Evolutionary conservation across 345 rosid genomes (phyloP).

Genomic region (Aurinia saxatilis): DNA sequence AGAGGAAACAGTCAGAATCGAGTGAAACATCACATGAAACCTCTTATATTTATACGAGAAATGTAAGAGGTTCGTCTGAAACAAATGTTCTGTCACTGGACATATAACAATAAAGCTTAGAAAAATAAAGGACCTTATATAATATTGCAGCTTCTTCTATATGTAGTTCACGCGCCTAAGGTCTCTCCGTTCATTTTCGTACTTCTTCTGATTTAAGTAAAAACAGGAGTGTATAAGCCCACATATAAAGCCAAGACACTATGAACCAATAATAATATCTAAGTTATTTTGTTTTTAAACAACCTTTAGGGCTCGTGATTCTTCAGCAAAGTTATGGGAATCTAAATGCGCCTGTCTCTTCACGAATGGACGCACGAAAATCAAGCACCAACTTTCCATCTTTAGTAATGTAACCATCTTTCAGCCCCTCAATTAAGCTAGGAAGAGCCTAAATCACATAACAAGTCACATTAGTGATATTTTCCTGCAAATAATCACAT

Average conservation of each 20-base stretch:
- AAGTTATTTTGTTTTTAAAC: conserved; percentile 1
- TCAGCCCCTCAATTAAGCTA: conserved; percentile 45
- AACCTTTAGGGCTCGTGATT: conserved; percentile 70
- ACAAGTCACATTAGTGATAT: conserved; percentile 10
- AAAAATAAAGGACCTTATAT: conserved; percentile 64
- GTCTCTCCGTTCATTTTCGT: conserved; percentile 83
- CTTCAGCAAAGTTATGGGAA: conserved; percentile 67
- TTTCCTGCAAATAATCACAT: background rate
- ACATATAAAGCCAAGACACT: background rate
- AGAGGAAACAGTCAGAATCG: conserved; percentile 2
- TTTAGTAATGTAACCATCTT: conserved; percentile 42
- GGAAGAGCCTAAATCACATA: conserved; percentile 41
- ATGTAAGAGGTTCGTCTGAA: conserved; percentile 1
- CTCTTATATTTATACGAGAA: background rate
- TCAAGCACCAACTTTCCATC: conserved; percentile 75
- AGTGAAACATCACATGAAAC: background rate
- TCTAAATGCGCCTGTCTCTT: conserved; percentile 83
- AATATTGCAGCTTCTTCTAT: conserved; percentile 91
- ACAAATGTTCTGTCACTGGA: background rate
- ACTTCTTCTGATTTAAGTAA: conserved; percentile 53
- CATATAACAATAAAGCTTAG: background rate
- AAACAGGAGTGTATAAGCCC: background rate
- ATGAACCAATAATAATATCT: background rate
- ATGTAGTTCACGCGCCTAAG: conserved; percentile 75
- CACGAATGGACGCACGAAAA: conserved; percentile 83